Evolutionary conservation across 495 filamentous ascomycete genomes (phyloP).

Genomic region (Trichoderma gamsii): DNA sequence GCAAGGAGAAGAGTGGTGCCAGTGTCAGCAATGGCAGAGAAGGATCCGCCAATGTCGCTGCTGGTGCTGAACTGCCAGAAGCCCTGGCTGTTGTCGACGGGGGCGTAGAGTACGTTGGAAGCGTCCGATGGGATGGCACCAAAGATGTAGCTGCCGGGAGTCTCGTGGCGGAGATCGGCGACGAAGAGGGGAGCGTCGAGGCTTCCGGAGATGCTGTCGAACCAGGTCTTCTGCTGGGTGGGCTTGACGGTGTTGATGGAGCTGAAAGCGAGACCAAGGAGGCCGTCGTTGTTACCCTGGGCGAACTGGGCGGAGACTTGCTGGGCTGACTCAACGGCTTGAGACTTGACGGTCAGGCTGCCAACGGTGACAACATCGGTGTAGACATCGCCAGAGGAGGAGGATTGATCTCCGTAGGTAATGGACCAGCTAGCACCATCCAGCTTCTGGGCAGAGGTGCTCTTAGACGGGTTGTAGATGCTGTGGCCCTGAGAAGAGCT

Average conservation of each 20-base stretch:
- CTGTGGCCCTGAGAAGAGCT: conserved; percentile 46
- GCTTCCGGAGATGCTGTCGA: conserved; percentile 55
- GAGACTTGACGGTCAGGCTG: conserved; percentile 54
- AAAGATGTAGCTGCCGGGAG: conserved; percentile 63
- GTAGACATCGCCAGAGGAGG: conserved; percentile 65
- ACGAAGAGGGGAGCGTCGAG: conserved; percentile 60
- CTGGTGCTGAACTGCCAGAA: conserved; percentile 64
- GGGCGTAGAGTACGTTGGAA: conserved; percentile 54
- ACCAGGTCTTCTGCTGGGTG: conserved; percentile 57
- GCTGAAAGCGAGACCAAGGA: conserved; percentile 28
- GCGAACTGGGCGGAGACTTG: conserved; percentile 57
- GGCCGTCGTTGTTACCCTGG: conserved; percentile 48
- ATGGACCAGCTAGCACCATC: conserved; percentile 59
- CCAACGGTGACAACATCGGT: conserved; percentile 72
- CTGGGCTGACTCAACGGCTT: conserved; percentile 69
- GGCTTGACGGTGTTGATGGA: conserved; percentile 58
- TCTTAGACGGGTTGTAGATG: conserved; percentile 49
- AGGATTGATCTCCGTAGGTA: conserved; percentile 66
- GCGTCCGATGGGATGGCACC: conserved; percentile 57
- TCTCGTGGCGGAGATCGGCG: conserved; percentile 57
- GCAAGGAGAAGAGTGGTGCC: conserved; percentile 70
- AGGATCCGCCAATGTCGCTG: conserved; percentile 52
- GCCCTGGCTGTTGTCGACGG: conserved; percentile 53
- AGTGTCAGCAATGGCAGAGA: conserved; percentile 54
- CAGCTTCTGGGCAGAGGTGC: conserved; percentile 44